phyloP scores from a whole-genome alignment of 345 rosid species.

The Euclidium syriacum region DNA sequence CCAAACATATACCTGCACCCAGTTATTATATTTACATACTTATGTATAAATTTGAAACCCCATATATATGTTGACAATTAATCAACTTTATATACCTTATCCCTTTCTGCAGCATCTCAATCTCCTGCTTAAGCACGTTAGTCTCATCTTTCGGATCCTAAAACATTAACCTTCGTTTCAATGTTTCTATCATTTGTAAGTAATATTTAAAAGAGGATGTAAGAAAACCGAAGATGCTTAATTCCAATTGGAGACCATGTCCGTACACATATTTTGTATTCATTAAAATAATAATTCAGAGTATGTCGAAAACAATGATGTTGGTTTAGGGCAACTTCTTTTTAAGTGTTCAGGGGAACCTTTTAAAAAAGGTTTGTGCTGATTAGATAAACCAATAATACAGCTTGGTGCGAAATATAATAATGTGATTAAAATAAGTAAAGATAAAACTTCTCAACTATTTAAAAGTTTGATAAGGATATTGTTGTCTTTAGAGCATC shows the following conservation, averaged over 20 bases:
- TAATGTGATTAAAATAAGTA: not conserved
- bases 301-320: not conserved
- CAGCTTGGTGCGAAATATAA: conserved; percentile 1
- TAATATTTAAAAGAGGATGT: not conserved
- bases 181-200: not conserved
- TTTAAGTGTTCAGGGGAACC: not conserved
- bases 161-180: not conserved
- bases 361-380: conserved; percentile 5
- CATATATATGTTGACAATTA: not conserved
- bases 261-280: not conserved
- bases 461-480: not conserved
- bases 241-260: not conserved
- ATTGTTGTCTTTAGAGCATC: conserved; percentile 21
- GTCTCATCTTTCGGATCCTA: conserved; percentile 66
- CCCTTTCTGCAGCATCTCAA: conserved; percentile 67
- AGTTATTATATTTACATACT: not conserved
- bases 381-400: conserved; percentile 11
- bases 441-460: not conserved
- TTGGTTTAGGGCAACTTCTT: conserved; percentile 13
- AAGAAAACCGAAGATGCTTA: not conserved
- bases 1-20: conserved; percentile 67
- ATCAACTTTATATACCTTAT: conserved; percentile 47
- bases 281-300: conserved; percentile 2
- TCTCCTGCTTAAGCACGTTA: conserved; percentile 63
- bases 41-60: not conserved